Conservation (phyloP, 2,329 filamentous ascomycete species). For the Acephala macrosclerotiorum region DNA sequence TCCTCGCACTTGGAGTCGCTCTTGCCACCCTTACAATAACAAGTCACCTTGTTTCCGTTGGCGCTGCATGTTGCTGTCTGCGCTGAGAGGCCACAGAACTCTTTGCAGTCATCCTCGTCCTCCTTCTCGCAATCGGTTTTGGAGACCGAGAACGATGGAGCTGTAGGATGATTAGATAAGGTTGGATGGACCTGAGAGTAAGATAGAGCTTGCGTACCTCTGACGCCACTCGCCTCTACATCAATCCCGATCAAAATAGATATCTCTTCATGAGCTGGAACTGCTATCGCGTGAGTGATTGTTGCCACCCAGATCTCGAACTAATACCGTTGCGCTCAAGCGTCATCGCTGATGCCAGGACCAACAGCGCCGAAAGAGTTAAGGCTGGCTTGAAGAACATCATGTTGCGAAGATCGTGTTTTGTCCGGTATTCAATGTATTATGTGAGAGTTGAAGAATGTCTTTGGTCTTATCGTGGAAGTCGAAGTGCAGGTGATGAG, state of each 20-base stretch:
- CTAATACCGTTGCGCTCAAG: constrained; percentile 22
- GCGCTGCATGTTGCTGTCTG: constrained; percentile 28
- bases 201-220: constrained; percentile 8
- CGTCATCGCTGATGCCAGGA: constrained; percentile 23
- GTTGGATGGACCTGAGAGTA: background rate
- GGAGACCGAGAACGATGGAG: constrained; percentile 20
- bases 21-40: constrained; percentile 34
- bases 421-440: constrained; percentile 18
- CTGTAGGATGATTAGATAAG: constrained; percentile 18
- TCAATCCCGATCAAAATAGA: constrained; percentile 10
- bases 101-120: constrained; percentile 31
- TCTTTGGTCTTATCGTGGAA: constrained; percentile 25
- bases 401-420: constrained; percentile 23
- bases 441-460: constrained; percentile 21
- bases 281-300: constrained; percentile 24
- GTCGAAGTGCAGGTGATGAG: constrained; percentile 17
- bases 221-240: constrained; percentile 1
- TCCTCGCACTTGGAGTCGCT: constrained; percentile 33
- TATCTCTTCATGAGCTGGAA: constrained; percentile 14
- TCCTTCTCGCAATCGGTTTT: constrained; percentile 27
- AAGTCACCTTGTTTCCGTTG: constrained; percentile 32
- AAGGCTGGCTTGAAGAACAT: constrained; percentile 32
- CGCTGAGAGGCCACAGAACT: constrained; percentile 30
- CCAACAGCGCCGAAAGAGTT: constrained; percentile 26
- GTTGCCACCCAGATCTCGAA: background rate